Base-by-base conservation (phyloP, 2,329 filamentous ascomycete genomes). In the Seiridium unicorne region DNA sequence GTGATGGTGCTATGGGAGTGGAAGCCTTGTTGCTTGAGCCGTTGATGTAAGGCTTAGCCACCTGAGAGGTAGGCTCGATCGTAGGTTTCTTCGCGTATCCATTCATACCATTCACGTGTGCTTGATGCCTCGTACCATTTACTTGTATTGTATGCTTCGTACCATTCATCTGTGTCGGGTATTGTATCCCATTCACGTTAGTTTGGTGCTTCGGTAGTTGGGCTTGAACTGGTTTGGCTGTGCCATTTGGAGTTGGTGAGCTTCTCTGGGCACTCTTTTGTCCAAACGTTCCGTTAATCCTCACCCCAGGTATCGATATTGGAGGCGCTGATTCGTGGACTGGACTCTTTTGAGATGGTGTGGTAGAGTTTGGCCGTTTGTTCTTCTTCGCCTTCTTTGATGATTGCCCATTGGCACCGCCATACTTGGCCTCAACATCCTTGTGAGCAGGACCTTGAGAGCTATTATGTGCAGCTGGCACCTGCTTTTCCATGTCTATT, bases 371-470 rank as follows among this genome's bases (percentile, higher is more conserved):
- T 40, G 51, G 32, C 38, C 44, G 35, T 38, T 57, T 57, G 31
- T 57, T 57, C 40, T 57, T 57, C 31, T 57, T 57, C 8, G 54
- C 44, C 54, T 57, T 57, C 44, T 57, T 57, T 13, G 40, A 44
- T 18, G 44, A 26, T 46, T 57, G 54, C 5, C 54, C 42, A 46
- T 57, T 48, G 11, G 36, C 11, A 35, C 54, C 26, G 11, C 44
- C 44, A n/a, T 35, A 46, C 42, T 48, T 57, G 26, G 46, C 54
- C 26, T 57, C 42, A 31, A 46, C n/a, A 13, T 48, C 44, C n/a
- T 53, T 53, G 32, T 53, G 49, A 13, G 3, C 8, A 18, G 26
- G 26, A 10, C 18, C n/a, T n/a, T 48, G 13, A 48, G 7, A 42
- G 13, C 38, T 31, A n/a, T 48, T 48, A n/a, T 53, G 35, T 18